phyloP scores from a whole-genome alignment of 345 rosid species.

The Corchorus capsularis region DNA sequence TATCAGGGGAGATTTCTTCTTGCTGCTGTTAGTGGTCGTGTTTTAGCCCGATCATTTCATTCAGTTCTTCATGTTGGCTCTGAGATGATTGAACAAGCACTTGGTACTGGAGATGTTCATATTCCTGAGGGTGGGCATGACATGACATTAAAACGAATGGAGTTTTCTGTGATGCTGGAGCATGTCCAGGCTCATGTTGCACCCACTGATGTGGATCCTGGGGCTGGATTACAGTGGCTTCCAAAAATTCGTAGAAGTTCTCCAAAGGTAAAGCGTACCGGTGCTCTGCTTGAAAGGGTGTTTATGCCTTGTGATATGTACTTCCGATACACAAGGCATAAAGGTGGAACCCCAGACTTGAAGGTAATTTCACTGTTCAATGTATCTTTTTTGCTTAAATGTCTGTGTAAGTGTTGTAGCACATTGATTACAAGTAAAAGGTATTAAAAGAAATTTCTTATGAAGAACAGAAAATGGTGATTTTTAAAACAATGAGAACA shows the following conservation, averaged over 20 bases:
- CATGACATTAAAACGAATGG: constrained; percentile 91
- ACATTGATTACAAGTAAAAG: not conserved
- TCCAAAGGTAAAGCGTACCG: constrained; percentile 93
- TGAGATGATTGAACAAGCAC: constrained; percentile 89
- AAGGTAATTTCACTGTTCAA: constrained; percentile 56
- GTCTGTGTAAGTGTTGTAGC: constrained; percentile 5
- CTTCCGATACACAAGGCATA: constrained; percentile 90
- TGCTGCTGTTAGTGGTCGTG: constrained; percentile 97
- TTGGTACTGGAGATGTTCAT: constrained; percentile 62
- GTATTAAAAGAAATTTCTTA: not conserved
- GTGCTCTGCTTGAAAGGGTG: constrained; percentile 97
- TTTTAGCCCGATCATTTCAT: constrained; percentile 88
- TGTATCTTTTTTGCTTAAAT: not conserved
- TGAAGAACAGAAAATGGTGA: constrained; percentile 4
- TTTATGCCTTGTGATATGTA: constrained; percentile 99
- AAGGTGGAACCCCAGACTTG: constrained; percentile 94
- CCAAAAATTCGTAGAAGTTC: constrained; percentile 87
- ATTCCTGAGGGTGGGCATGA: constrained; percentile 82
- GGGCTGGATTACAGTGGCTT: constrained; percentile 99
- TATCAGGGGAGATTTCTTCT: constrained; percentile 95
- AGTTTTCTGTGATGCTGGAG: constrained; percentile 94
- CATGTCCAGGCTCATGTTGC: constrained; percentile 99
- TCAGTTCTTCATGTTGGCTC: constrained; percentile 87
- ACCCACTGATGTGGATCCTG: constrained; percentile 99
- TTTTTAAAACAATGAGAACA: not conserved